Conservation (phyloP, 192 early-diverging fungal genomes). For the Coemansia reversa region DNA sequence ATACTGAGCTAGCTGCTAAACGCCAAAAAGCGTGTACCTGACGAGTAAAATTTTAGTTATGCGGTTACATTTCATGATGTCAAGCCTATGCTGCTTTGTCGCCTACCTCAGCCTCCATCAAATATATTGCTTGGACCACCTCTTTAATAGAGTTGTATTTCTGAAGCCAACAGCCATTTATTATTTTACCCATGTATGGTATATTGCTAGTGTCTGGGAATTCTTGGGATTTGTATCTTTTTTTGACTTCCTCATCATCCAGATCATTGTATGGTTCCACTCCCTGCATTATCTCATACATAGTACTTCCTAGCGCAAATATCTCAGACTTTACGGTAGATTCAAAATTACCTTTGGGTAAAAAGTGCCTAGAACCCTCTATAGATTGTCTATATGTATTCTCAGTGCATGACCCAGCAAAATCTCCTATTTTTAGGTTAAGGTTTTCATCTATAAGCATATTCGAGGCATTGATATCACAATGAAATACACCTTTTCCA, state of each 20-base stretch:
- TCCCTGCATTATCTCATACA: slow-evolving; percentile 6
- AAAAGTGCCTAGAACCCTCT: not conserved
- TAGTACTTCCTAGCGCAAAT: not conserved
- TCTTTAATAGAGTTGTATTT: not conserved
- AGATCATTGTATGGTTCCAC: not conserved
- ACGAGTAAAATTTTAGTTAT: not conserved
- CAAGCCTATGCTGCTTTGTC: not conserved
- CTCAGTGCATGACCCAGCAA: not conserved
- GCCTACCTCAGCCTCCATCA: not conserved
- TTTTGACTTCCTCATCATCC: not conserved
- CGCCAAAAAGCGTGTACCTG: too few relatives aligned
- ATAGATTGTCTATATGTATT: not conserved
- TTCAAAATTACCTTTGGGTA: not conserved
- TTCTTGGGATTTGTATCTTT: not conserved
- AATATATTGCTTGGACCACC: not conserved
- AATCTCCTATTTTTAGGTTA: slow-evolving; percentile 3
- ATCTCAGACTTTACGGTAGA: slow-evolving; percentile 1
- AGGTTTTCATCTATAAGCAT: not conserved
- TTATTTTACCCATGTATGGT: not conserved
- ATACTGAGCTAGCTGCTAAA: too few relatives aligned
- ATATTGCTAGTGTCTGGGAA: slow-evolving; percentile 1
- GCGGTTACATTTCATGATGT: too few relatives aligned
- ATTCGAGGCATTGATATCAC: too few relatives aligned
- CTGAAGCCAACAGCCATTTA: not conserved
- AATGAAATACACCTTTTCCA: too few relatives aligned